Base-by-base conservation (phyloP, 495 filamentous ascomycete genomes). In the Thermochaetoides thermophila region DNA sequence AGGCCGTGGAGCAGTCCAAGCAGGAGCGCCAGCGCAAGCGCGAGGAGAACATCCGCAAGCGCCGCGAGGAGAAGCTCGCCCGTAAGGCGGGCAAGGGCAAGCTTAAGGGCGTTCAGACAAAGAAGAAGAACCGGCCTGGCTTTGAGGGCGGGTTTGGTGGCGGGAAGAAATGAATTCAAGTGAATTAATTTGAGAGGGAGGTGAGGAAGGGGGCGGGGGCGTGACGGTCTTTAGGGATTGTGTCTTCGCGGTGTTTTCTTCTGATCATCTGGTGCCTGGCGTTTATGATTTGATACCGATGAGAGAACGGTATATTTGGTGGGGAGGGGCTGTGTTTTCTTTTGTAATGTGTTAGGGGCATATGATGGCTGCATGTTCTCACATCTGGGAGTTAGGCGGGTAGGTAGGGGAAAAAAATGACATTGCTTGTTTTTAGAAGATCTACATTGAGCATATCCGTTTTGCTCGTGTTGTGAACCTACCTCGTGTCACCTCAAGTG, bases 61-160 rank as follows among this genome's bases (percentile, higher is more conserved):
- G 87, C 37, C 72, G 71, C 52, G 89, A 96, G 20, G 77, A 78
- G 32, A 77, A 78, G 57, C 27, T 32, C 19, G 29, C 35, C 5
- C 27, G 42, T 23, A 59, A 66, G 14, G 49, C 56, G 35, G 73
- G 74, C 34, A 80, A 76, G 63, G 64, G 71, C 51, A 75, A 72
- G 36, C 74, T 71, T 56, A 73, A 74, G 56, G 64, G 62, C 27
- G 74, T 73, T 48, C 29, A 46, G 42, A 55, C 38, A 17, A 67
- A 66, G 43, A 69, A 69, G 43, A 69, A 79, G 57, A 65, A 61
- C 17, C 52, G 81, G 40, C 78, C 87, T 4, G 87, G 89, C 4
- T 93, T 93, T 50, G 91, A 95, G 57, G 89, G 87, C 42, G 39
- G 38, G 28, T 86, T 94, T 53, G 83, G 79, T 47, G 64, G 61